Conservation (phyloP, 495 filamentous ascomycete genomes). For the Hyaloscypha variabilis region DNA sequence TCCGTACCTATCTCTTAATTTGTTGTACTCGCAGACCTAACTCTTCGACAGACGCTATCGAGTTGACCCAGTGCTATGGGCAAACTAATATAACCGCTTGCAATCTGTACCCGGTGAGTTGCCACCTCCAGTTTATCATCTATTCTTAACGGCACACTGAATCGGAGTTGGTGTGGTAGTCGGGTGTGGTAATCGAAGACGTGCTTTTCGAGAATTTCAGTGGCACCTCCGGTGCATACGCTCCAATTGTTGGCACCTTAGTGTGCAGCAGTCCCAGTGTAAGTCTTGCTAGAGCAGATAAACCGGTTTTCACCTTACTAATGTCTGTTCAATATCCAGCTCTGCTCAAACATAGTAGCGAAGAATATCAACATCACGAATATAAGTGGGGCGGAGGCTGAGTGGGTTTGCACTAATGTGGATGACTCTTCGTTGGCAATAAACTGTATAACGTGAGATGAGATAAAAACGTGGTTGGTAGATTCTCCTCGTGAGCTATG, state of each 20-base stretch:
- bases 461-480: too few relatives aligned
- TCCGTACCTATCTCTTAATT: too few relatives aligned
- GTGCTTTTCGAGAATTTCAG: conserved; percentile 51
- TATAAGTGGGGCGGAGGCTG: conserved; percentile 46
- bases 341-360: conserved; percentile 52
- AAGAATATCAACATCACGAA: conserved; percentile 50
- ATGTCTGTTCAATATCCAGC: too few relatives aligned
- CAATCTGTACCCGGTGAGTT: conserved; percentile 49
- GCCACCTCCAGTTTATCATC: not conserved
- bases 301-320: too few relatives aligned
- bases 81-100: conserved; percentile 61
- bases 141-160: not conserved
- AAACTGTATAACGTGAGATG: too few relatives aligned
- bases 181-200: conserved; percentile 54
- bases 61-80: conserved; percentile 66
- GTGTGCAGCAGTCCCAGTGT: conserved; percentile 55
- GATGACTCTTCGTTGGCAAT: conserved; percentile 42
- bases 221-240: conserved; percentile 49
- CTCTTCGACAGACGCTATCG: conserved; percentile 59
- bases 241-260: conserved; percentile 53
- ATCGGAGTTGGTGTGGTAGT: too few relatives aligned
- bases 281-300: conserved; percentile 1
- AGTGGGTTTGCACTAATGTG: conserved; percentile 57
- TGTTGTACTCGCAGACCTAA: too few relatives aligned
- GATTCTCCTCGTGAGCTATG: too few relatives aligned